These are phyloP conservation scores for Lotus japonicus DNA, from an alignment of 306 rosid genomes.

Conservation along the genomic window DNA sequence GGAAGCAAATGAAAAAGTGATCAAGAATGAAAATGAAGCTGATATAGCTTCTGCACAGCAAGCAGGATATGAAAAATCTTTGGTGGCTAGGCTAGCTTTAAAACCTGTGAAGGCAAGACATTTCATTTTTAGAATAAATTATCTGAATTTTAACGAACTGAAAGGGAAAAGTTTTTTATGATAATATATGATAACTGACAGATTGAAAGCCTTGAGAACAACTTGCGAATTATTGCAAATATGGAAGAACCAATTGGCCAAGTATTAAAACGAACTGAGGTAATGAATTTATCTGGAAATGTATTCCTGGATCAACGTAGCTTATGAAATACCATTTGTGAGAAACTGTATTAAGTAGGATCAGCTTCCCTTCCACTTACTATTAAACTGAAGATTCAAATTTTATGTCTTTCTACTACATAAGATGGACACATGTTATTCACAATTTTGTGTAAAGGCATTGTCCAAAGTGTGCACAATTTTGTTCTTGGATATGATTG, in stretches of 20 bases:
- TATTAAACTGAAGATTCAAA: not conserved
- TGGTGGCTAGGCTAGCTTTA: constrained; percentile 66
- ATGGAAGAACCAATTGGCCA: constrained; percentile 90
- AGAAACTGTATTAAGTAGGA: not conserved
- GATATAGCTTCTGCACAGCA: constrained; percentile 63
- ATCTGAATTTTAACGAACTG: not conserved
- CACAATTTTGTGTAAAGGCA: not conserved
- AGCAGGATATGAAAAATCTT: constrained; percentile 67
- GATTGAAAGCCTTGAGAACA: constrained; percentile 75
- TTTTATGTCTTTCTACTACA: not conserved
- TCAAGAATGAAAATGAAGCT: constrained; percentile 67
- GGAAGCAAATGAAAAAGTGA: constrained; percentile 53
- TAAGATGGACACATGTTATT: not conserved
- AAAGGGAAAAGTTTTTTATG: constrained; percentile 5
- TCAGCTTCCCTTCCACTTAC: not conserved
- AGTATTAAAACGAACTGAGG: constrained; percentile 70
- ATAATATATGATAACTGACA: constrained; percentile 32
- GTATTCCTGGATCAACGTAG: not conserved
- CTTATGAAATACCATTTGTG: not conserved
- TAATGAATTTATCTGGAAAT: constrained; percentile 18
- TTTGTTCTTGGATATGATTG: not conserved
- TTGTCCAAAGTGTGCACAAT: not conserved
- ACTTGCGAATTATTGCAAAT: constrained; percentile 65
- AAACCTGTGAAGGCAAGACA: constrained; percentile 65
- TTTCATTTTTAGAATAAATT: not conserved